phyloP scores from a whole-genome alignment of 2,329 filamentous ascomycete genomes.

The Xylariaceae sp. region DNA sequence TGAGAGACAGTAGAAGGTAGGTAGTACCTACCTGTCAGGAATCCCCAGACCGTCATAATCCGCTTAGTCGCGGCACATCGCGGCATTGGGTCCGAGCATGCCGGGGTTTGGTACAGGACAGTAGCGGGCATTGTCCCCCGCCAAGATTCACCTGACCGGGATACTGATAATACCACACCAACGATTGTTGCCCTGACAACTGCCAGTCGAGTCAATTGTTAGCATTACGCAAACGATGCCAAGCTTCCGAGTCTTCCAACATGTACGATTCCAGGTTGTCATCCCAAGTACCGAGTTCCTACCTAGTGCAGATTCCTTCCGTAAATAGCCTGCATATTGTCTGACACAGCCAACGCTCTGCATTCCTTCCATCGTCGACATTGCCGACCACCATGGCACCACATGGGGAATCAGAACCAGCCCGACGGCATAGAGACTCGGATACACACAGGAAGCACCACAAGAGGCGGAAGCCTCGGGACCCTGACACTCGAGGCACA shows the following conservation, averaged over 20 bases:
- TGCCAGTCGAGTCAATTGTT: not conserved
- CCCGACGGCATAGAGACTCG: conserved; percentile 21
- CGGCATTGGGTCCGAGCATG: too few species aligned
- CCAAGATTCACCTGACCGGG: conserved; percentile 8
- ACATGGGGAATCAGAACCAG: conserved; percentile 21
- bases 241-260: not conserved
- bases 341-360: not conserved
- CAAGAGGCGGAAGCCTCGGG: conserved; percentile 31
- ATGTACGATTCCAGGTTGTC: too few species aligned
- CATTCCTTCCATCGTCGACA: not conserved
- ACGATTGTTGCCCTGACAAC: conserved; percentile 41
- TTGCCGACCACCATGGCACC: conserved; percentile 26
- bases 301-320: conserved; percentile 21
- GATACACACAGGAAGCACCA: conserved; percentile 30
- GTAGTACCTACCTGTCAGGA: conserved; percentile 2
- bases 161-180: conserved; percentile 19
- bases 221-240: conserved; percentile 1
- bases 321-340: conserved; percentile 16
- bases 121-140: too few species aligned
- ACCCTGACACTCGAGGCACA: conserved; percentile 25
- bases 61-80: conserved; percentile 27
- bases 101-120: too few species aligned
- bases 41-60: conserved; percentile 17
- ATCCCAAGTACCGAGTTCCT: conserved; percentile 9
- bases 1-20: not conserved